Evolutionary conservation across 2,329 filamentous ascomycete species (phyloP).

Genomic region (Verticillium nubilum): DNA sequence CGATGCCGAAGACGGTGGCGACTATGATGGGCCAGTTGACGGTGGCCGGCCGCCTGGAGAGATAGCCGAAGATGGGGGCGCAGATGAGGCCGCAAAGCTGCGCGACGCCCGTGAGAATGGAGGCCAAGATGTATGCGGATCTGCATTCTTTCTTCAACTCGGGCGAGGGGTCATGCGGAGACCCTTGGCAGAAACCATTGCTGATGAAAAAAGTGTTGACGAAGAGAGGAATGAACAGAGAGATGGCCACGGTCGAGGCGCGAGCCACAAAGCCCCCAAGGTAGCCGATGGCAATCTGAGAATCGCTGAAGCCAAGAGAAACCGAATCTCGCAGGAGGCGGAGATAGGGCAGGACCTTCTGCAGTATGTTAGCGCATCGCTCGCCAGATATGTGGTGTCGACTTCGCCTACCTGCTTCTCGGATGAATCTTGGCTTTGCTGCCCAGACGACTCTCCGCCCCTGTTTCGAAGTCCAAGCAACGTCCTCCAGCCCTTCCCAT

Average conservation of each 20-base stretch:
- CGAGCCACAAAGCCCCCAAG: constrained; percentile 91
- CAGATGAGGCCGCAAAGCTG: constrained; percentile 81
- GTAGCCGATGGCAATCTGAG: constrained; percentile 80
- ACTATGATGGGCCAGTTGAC: constrained; percentile 71
- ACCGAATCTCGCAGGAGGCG: constrained; percentile 58
- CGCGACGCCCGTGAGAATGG: constrained; percentile 81
- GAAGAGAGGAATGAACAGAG: constrained; percentile 87
- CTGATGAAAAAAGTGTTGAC: constrained; percentile 86
- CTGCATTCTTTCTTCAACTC: constrained; percentile 83
- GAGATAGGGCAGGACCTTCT: constrained; percentile 48
- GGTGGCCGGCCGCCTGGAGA: constrained; percentile 62
- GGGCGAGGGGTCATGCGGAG: constrained; percentile 56
- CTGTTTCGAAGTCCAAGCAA: constrained; percentile 39
- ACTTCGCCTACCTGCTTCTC: constrained; percentile 18
- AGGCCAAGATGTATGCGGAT: constrained; percentile 80
- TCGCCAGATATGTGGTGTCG: neutral
- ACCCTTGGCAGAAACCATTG: constrained; percentile 71
- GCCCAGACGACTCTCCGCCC: constrained; percentile 14
- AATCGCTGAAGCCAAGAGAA: constrained; percentile 66
- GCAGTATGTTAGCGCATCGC: neutral
- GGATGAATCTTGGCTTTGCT: constrained; percentile 3
- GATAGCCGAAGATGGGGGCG: constrained; percentile 81
- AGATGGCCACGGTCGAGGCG: constrained; percentile 91
- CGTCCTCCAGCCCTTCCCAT: constrained; percentile 65
- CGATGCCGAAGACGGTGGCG: constrained; percentile 66